Evolutionary conservation across 441 rosid species (phyloP).

Genomic region (Erysimum cheiri): DNA sequence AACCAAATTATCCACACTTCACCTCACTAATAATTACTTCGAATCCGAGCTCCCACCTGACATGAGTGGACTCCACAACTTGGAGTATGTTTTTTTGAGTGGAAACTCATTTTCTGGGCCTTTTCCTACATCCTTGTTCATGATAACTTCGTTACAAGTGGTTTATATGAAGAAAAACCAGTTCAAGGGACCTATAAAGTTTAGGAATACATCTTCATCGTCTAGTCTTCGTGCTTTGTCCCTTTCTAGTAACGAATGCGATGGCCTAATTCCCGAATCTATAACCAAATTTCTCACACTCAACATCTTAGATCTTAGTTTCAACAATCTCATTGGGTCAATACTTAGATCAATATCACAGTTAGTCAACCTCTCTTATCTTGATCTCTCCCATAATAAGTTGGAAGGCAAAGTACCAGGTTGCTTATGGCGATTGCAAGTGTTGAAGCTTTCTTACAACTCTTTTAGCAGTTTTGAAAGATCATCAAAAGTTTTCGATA

Average conservation of each 20-base stretch:
- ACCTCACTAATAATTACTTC: background rate
- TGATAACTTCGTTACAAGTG: background rate
- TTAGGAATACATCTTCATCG: background rate
- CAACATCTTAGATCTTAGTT: constrained; percentile 1
- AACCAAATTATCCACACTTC: background rate
- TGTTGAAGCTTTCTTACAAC: background rate
- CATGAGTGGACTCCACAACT: background rate
- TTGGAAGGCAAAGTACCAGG: background rate
- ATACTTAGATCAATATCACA: background rate
- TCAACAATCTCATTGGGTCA: background rate
- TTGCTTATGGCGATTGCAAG: background rate
- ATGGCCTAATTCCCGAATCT: background rate
- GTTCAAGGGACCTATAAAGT: background rate
- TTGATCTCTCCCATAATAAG: background rate
- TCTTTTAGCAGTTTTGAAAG: background rate
- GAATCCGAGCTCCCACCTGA: background rate
- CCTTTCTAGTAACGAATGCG: background rate
- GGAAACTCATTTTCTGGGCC: constrained; percentile 2
- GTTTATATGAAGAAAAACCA: background rate
- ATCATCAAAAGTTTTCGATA: background rate
- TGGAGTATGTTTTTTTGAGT: background rate
- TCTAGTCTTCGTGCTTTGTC: background rate
- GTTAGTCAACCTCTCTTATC: background rate
- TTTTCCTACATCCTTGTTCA: background rate
- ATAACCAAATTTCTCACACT: background rate